Percentiles rank a stretch among this genome's conserved stretches.
phyloP scores from a whole-genome alignment of 148 eudicot genomes.

The Cornus controversa region DNA sequence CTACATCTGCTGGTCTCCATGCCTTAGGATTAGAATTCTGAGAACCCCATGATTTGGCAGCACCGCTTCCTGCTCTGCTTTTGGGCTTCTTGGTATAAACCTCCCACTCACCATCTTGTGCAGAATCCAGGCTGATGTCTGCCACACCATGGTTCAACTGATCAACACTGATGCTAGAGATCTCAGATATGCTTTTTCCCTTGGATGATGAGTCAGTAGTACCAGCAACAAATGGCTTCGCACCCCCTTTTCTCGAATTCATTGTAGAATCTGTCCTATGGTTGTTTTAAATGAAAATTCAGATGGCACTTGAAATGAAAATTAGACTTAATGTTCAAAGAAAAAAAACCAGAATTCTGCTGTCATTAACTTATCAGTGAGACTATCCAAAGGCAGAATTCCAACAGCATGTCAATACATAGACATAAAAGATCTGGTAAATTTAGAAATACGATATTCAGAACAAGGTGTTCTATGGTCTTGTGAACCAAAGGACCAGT shows the following conservation, averaged over 20 bases:
- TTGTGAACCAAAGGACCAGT: no score
- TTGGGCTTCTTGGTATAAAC: constrained; percentile 37
- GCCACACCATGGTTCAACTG: constrained; percentile 38
- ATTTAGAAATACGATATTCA: no score
- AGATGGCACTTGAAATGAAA: no score
- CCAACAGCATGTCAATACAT: no score
- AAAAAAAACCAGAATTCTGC: no score
- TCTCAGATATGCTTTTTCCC: constrained; percentile 9
- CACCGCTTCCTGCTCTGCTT: constrained; percentile 26
- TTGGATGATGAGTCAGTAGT: constrained; percentile 17
- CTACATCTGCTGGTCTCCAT: constrained; percentile 45
- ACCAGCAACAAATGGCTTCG: constrained; percentile 9
- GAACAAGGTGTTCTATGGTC: no score
- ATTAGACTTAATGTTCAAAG: no score
- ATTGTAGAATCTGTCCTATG: constrained; percentile 10
- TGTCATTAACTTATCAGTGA: no score
- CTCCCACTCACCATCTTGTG: constrained; percentile 52
- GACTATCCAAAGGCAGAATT: no score
- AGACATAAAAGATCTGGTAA: no score
- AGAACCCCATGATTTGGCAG: no score
- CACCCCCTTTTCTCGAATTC: constrained; percentile 31
- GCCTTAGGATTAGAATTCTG: constrained; percentile 35
- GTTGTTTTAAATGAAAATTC: no score
- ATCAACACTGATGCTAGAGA: constrained; percentile 16
- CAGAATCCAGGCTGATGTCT: constrained; percentile 33